Base-by-base conservation (phyloP, 1,284 basidiomycete species). In the Melampsora larici-populina region DNA sequence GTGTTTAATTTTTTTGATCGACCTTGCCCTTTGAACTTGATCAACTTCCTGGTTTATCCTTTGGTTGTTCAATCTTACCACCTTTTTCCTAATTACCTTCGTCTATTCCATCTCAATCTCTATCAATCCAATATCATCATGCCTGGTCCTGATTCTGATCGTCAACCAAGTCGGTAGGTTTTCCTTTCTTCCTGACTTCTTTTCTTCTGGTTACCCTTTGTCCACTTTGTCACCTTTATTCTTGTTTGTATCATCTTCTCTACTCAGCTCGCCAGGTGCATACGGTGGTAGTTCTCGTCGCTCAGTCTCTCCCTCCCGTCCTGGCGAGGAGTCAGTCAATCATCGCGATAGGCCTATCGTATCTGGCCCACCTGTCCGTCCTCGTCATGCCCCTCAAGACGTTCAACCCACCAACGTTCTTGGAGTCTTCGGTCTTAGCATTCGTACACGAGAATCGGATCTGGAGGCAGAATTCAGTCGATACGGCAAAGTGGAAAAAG, bases 361-460 rank as follows among this genome's bases (percentile, higher is more conserved):
- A 8, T 36, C 73, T 65, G 72, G 31, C 40, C 36, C 70, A 15
- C 62, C 55, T 51, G 46, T 70, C 60, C 33, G 69, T 24, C 62
- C 63, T 51, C 66, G 67, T 48, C 70, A 77, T n/a, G 58, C 74
- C 31, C 64, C 78, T 31, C 78, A 80, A 76, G 64, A 75, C n/a
- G 76, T 91, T 75, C 90, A 90, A 81, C 92, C 95, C 33, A 91
- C 91, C 80, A 90, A 89, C 79, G 94, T 97, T 29, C 88, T 99
- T 79, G 97, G 97, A 79, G 94, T 97, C 21, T 99, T 99, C 82
- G 97, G 96, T 21, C 87, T 99, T 62, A 95, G 93, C 81, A 96
- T 99, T 79, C 89, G 95, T 78, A 98, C 96, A 2, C 89, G 90
- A 78, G 97, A 99, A 84, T 89, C 91, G 62, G 96, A 98, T 84